Evolutionary conservation across 1,284 basidiomycete genomes (phyloP).

Genomic region (Apiotrichum siamense): DNA sequence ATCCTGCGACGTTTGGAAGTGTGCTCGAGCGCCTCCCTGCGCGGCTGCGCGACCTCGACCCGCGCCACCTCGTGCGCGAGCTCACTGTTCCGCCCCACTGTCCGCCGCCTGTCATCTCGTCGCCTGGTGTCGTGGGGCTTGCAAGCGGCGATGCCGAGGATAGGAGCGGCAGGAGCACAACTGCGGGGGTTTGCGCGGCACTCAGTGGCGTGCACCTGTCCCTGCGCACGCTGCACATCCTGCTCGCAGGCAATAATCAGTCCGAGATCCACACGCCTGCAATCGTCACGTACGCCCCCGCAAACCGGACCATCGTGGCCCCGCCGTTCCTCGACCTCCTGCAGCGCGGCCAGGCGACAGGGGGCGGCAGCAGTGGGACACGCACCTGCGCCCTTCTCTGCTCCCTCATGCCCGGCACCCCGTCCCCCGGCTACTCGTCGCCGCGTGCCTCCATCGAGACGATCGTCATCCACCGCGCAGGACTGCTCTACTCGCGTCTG

Average conservation of each 20-base stretch:
- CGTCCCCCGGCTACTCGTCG: too few species aligned
- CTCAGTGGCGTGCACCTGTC: background rate
- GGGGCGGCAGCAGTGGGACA: too few species aligned
- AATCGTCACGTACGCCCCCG: background rate
- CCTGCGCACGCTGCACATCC: background rate
- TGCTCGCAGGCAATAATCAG: background rate
- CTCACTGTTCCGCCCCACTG: background rate
- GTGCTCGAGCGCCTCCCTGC: background rate
- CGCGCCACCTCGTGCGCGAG: background rate
- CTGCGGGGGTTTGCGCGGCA: background rate
- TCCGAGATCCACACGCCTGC: background rate
- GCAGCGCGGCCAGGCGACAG: background rate
- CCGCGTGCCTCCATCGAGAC: background rate
- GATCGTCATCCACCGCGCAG: constrained; percentile 7
- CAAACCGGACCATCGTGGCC: too few species aligned
- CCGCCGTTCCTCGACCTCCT: background rate
- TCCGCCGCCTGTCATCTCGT: background rate
- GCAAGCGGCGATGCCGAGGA: too few species aligned
- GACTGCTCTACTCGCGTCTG: constrained; percentile 8
- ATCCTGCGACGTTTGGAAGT: background rate
- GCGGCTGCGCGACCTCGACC: background rate
- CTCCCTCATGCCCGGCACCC: too few species aligned
- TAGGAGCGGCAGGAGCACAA: too few species aligned
- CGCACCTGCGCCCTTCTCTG: constrained; percentile 1
- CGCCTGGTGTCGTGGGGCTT: background rate